Percentiles rank a stretch among this genome's conserved stretches.
phyloP scores from a whole-genome alignment of 2,329 filamentous ascomycete genomes.

The Xylaria sp. region DNA sequence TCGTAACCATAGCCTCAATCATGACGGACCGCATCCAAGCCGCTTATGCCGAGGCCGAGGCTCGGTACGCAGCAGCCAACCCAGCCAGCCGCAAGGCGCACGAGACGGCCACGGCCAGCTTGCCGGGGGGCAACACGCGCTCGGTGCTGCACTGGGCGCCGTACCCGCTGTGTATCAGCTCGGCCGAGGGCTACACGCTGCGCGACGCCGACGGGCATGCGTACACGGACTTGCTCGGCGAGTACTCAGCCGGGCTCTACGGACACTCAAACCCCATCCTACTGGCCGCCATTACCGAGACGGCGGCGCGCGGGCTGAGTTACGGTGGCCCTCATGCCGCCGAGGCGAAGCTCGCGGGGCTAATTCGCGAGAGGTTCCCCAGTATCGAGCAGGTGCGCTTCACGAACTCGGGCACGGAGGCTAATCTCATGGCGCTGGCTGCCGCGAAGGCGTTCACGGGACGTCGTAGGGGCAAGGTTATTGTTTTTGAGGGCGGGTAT shows the following conservation, averaged over 20 bases:
- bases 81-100: conserved; percentile 54
- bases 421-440: conserved; percentile 36
- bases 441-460: conserved; percentile 37
- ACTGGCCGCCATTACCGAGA: conserved; percentile 58
- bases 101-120: conserved; percentile 49
- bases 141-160: conserved; percentile 53
- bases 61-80: conserved; percentile 53
- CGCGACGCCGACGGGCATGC: conserved; percentile 56
- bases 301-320: conserved; percentile 28
- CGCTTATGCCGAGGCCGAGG: conserved; percentile 51
- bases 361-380: conserved; percentile 30
- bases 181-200: conserved; percentile 51
- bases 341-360: conserved; percentile 32
- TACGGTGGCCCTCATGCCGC: conserved; percentile 37
- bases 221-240: conserved; percentile 71
- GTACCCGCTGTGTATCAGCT: conserved; percentile 57
- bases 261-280: conserved; percentile 72
- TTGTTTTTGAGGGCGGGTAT: conserved; percentile 39
- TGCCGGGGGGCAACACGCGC: conserved; percentile 50
- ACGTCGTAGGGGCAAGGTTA: conserved; percentile 15
- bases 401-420: conserved; percentile 41
- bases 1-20: conserved; percentile 11
- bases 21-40: conserved; percentile 37
- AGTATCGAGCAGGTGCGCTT: conserved; percentile 32
- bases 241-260: conserved; percentile 73